phyloP scores from a whole-genome alignment of 2,329 filamentous ascomycete genomes.

The Xylariomycetidae sp. region DNA sequence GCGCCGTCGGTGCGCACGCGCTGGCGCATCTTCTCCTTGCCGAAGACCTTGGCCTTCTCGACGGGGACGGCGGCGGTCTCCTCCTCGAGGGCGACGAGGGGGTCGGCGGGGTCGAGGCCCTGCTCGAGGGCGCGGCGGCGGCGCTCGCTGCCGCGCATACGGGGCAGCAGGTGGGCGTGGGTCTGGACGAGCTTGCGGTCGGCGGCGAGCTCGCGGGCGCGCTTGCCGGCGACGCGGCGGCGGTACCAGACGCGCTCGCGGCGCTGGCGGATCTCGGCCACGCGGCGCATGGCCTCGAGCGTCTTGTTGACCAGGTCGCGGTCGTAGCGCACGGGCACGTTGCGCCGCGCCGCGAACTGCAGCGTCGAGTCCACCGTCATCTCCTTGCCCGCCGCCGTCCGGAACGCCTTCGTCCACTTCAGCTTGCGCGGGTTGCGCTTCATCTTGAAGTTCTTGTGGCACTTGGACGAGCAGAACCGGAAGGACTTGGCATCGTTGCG shows the following conservation, averaged over 20 bases:
- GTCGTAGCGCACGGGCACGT: slow-evolving; percentile 93
- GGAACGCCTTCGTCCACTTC: slow-evolving; percentile 85
- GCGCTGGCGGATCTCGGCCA: slow-evolving; percentile 67
- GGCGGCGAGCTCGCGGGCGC: slow-evolving; percentile 69
- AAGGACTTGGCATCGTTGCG: slow-evolving; percentile 15
- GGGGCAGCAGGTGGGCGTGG: slow-evolving; percentile 87
- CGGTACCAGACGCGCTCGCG: slow-evolving; percentile 92
- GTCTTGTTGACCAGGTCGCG: slow-evolving; percentile 84
- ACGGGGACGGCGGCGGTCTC: slow-evolving; percentile 15
- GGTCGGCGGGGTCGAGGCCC: slow-evolving; percentile 17
- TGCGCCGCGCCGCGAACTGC: slow-evolving; percentile 85
- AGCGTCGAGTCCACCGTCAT: slow-evolving; percentile 93
- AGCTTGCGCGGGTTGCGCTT: slow-evolving; percentile 96
- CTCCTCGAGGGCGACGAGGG: slow-evolving; percentile 13
- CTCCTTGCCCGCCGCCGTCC: slow-evolving; percentile 65
- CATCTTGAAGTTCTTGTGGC: slow-evolving; percentile 46
- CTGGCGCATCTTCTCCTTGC: slow-evolving; percentile 34
- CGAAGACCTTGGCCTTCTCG: slow-evolving; percentile 31
- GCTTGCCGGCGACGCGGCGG: slow-evolving; percentile 86
- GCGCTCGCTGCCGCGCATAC: slow-evolving; percentile 59
- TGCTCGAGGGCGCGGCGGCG: slow-evolving; percentile 41
- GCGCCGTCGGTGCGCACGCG: slow-evolving; percentile 33
- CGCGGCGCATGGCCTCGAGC: slow-evolving; percentile 84
- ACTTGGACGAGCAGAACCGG: slow-evolving; percentile 17
- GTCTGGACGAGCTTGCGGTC: slow-evolving; percentile 85